Conservation (phyloP, 2,329 filamentous ascomycete species). For the Cercospora brassicicola region DNA sequence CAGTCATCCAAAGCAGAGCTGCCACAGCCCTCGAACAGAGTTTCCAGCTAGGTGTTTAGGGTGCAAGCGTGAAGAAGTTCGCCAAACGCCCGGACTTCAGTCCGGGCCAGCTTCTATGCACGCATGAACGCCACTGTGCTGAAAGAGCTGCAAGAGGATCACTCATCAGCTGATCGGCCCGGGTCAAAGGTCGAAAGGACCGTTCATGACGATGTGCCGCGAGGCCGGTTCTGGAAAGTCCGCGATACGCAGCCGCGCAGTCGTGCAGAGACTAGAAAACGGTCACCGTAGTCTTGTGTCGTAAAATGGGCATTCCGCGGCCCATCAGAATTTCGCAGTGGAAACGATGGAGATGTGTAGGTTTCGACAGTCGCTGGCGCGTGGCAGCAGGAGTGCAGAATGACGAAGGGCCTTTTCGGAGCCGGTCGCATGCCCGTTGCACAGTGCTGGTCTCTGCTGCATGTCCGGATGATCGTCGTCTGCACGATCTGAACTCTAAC, state of each 20-base stretch:
- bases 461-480: neutral
- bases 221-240: neutral
- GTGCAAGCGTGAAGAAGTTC: neutral
- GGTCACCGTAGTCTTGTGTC: neutral
- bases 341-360: neutral
- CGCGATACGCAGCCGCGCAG: neutral
- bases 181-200: neutral
- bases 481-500: neutral
- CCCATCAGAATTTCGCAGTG: neutral
- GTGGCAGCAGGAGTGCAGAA: neutral
- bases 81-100: neutral
- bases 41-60: neutral
- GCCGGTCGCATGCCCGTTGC: neutral
- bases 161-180: neutral
- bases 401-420: neutral
- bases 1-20: neutral
- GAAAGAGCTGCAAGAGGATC: neutral
- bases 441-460: neutral
- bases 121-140: neutral
- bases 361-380: neutral
- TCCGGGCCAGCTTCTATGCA: neutral
- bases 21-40: neutral
- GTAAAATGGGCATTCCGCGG: neutral
- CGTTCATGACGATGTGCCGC: neutral
- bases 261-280: neutral